Base-by-base conservation (phyloP, 805 yeast genomes). In the Kuraishia borneana region DNA sequence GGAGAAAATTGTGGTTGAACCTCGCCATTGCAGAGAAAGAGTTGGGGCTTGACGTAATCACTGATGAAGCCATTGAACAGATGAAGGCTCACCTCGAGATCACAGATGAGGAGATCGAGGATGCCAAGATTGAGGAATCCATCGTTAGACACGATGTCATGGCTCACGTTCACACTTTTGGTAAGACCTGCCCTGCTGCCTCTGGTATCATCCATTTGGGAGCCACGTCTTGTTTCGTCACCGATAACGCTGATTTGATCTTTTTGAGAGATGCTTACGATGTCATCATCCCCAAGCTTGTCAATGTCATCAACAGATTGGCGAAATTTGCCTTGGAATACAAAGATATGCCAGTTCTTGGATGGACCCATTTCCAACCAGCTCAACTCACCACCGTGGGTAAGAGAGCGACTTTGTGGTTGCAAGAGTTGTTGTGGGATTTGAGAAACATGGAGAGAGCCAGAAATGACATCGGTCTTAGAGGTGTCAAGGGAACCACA, bases 361-460 rank as follows among this genome's bases (percentile, higher is more conserved):
- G 98, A 23, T 92, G 97, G 97, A 92, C 98, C 38, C 98, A 92
- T 62, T 92, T 92, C 76, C 98, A 92, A 68, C 98, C 98, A 12
- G 98, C 98, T 35, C 98, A 92, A 67, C 75, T 92, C 58, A 89
- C 97, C 46, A 92, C 98, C 22, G 95, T 92, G 42, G 98, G 98
- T 58, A 92, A 92, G 70, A 81, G 98, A 64, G 94, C 95, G 37
- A 87, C 96, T 30, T 68, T 92, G 53, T 92, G 98, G 98, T 68
- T 92, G 48, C 98, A 92, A 69, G 98, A 92, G 61, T 68, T 92
- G 50, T 69, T 92, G 50, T 92, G 97, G 98, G 98, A 92, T 63
- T 73, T 92, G 60, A 76, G 98, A 65, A 92, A 92, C 65, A 73
- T 92, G 66, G 79, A 72, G 46, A 81, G 98, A 63, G 97, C 97